phyloP scores from a whole-genome alignment of 2,329 filamentous ascomycete species.

The Aspergillus unguis region DNA sequence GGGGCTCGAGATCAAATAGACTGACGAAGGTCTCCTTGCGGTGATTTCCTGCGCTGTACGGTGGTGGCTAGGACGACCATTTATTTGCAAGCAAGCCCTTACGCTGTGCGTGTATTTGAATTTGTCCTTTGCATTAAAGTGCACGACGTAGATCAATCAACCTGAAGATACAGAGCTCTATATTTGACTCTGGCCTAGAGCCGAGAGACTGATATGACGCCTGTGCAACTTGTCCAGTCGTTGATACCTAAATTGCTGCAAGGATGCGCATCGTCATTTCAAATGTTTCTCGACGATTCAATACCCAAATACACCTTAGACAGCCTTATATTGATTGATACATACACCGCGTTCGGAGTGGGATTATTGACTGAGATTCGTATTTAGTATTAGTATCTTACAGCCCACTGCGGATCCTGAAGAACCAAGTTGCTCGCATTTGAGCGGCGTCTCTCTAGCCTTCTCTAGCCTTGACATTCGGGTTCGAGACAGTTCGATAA shows the following conservation, averaged over 20 bases:
- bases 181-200: neutral
- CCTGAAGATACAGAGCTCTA: neutral
- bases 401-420: constrained; percentile 24
- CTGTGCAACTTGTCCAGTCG: neutral
- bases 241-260: constrained; percentile 4
- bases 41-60: constrained; percentile 9
- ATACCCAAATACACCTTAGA: neutral
- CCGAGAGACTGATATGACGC: neutral
- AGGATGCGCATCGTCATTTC: constrained; percentile 1
- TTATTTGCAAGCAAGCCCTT: constrained; percentile 7
- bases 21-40: constrained; percentile 9
- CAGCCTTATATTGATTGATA: neutral
- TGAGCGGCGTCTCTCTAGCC: neutral
- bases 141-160: neutral
- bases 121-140: neutral
- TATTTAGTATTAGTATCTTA: neutral
- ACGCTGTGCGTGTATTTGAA: constrained; percentile 11
- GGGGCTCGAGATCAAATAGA: constrained; percentile 8
- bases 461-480: neutral
- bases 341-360: constrained; percentile 18
- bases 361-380: constrained; percentile 1
- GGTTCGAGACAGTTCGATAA: neutral
- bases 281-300: neutral
- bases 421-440: neutral
- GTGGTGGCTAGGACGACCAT: neutral